phyloP scores from a whole-genome alignment of 2,329 filamentous ascomycete species.

The Sarocladium brachiariae region DNA sequence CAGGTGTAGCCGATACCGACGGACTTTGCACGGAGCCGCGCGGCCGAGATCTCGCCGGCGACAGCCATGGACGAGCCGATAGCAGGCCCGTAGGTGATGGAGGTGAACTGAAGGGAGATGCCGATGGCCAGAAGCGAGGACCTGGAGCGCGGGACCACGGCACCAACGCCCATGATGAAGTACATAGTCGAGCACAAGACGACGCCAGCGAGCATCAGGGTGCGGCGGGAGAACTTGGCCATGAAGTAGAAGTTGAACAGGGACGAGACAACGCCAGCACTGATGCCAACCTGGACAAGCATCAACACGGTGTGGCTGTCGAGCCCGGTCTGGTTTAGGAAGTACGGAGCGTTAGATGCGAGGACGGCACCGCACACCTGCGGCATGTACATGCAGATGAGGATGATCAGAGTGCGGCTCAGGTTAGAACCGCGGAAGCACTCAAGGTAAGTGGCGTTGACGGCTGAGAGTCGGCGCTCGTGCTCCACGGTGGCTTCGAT shows the following conservation, averaged over 20 bases:
- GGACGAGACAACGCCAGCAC: conserved; percentile 36
- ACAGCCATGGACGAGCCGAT: conserved; percentile 29
- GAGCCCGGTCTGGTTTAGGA: conserved; percentile 54
- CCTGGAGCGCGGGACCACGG: conserved; percentile 31
- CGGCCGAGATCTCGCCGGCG: conserved; percentile 34
- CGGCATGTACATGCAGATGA: conserved; percentile 55
- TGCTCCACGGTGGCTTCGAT: conserved; percentile 11
- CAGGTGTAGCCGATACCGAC: conserved; percentile 37
- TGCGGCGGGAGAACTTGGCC: conserved; percentile 31
- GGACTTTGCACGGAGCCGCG: conserved; percentile 34
- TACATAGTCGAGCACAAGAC: conserved; percentile 39
- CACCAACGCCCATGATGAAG: conserved; percentile 35
- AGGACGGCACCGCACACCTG: conserved; percentile 57
- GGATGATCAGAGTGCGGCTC: conserved; percentile 62
- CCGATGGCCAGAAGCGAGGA: conserved; percentile 11
- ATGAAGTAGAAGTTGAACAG: conserved; percentile 35
- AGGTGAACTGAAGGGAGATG: conserved; percentile 13
- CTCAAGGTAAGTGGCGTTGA: conserved; percentile 68
- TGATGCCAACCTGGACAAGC: conserved; percentile 37
- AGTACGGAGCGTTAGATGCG: conserved; percentile 59
- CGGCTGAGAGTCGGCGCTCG: conserved; percentile 23
- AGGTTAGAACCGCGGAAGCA: conserved; percentile 77
- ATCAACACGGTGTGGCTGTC: conserved; percentile 27
- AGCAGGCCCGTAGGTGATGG: conserved; percentile 2
- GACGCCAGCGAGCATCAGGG: conserved; percentile 26